Conservation (phyloP, 192 early-diverging fungal species). For the Mortierella antarctica region DNA sequence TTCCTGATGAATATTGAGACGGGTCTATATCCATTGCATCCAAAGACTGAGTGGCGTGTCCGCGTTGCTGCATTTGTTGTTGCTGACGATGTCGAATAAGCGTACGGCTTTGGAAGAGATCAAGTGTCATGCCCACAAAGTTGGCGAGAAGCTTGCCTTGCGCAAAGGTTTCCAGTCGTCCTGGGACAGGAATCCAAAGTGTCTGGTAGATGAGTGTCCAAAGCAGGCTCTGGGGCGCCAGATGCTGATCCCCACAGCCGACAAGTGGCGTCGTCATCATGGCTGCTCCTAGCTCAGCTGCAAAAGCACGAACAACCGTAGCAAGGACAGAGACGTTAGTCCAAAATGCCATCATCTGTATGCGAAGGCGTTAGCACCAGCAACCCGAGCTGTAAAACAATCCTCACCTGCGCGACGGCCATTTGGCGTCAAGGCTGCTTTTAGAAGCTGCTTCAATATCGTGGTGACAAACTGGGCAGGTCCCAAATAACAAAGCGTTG, state of each 20-base stretch:
- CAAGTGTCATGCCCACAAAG: slow-evolving; percentile 44
- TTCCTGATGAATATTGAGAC: neutral
- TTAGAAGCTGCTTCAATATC: slow-evolving; percentile 34
- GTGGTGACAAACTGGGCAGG: slow-evolving; percentile 36
- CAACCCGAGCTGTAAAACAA: neutral
- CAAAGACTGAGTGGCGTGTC: neutral
- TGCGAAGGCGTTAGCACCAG: neutral
- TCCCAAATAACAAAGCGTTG: slow-evolving; percentile 28
- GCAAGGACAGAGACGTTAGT: neutral
- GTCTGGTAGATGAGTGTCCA: slow-evolving; percentile 40
- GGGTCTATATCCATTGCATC: slow-evolving; percentile 16
- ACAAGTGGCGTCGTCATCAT: slow-evolving; percentile 46
- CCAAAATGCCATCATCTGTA: neutral
- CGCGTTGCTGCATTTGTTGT: neutral
- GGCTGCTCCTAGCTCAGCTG: slow-evolving; percentile 43
- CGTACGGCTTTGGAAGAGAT: slow-evolving; percentile 35
- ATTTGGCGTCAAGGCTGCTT: slow-evolving; percentile 23
- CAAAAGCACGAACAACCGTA: neutral
- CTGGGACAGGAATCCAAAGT: slow-evolving; percentile 44
- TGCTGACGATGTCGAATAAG: slow-evolving; percentile 15
- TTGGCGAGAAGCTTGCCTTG: slow-evolving; percentile 30
- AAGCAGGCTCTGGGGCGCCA: slow-evolving; percentile 32
- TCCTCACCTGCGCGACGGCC: slow-evolving; percentile 44
- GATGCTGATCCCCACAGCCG: slow-evolving; percentile 24
- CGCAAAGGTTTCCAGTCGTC: slow-evolving; percentile 33